Conservation (phyloP, 805 yeast genomes). For the Suhomyces prunicola region DNA sequence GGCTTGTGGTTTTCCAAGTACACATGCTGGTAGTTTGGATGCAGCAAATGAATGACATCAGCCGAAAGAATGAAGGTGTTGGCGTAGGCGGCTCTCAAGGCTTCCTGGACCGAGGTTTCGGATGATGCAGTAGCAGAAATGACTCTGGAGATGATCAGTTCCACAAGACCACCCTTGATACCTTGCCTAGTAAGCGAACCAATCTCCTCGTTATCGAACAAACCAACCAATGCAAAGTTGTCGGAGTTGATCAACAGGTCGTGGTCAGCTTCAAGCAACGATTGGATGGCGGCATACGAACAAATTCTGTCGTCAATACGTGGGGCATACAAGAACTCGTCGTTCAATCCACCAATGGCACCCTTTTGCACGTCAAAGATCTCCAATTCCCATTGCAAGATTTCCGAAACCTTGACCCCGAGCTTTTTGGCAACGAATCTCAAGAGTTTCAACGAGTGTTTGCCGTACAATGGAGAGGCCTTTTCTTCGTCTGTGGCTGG, state of each 20-base stretch:
- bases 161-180: slow-evolving; percentile 73
- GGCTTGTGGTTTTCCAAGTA: slow-evolving; percentile 80
- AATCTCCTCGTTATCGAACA: slow-evolving; percentile 80
- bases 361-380: slow-evolving; percentile 81
- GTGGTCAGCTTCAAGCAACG: slow-evolving; percentile 45
- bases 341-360: slow-evolving; percentile 68
- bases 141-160: slow-evolving; percentile 59
- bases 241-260: slow-evolving; percentile 23
- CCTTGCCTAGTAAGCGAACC: slow-evolving; percentile 82
- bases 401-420: slow-evolving; percentile 54
- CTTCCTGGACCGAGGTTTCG: slow-evolving; percentile 23
- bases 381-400: slow-evolving; percentile 72
- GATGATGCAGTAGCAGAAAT: slow-evolving; percentile 24
- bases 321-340: slow-evolving; percentile 78
- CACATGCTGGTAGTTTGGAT: slow-evolving; percentile 70
- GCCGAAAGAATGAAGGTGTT: slow-evolving; percentile 79
- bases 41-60: slow-evolving; percentile 77
- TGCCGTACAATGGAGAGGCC: slow-evolving; percentile 61
- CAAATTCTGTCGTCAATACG: slow-evolving; percentile 84
- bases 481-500: slow-evolving; percentile 59
- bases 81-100: slow-evolving; percentile 50
- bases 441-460: slow-evolving; percentile 64
- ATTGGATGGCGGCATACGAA: slow-evolving; percentile 66
- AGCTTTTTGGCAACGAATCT: slow-evolving; percentile 67
- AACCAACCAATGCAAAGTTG: slow-evolving; percentile 55